phyloP scores from a whole-genome alignment of 129 eudicot genomes.

The Ambrosia trifida region DNA sequence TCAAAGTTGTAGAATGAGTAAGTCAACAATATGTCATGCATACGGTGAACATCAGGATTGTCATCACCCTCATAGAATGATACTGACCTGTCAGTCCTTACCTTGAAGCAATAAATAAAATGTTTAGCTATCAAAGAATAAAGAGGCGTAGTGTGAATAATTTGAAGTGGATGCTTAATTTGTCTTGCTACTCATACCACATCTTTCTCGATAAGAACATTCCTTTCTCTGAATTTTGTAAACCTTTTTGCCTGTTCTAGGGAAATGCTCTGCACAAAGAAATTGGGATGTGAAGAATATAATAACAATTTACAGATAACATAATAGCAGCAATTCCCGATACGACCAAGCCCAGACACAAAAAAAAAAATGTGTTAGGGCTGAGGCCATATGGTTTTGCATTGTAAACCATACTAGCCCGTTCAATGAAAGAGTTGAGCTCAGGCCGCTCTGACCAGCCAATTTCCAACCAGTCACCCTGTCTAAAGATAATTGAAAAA shows the following conservation, averaged over 20 bases:
- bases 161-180: background rate
- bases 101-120: constrained; percentile 46
- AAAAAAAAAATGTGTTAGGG: background rate
- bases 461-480: background rate
- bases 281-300: background rate
- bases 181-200: constrained; percentile 31
- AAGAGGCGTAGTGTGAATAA: background rate
- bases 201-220: constrained; percentile 42
- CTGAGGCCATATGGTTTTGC: background rate
- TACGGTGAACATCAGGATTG: constrained; percentile 71
- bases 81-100: constrained; percentile 90
- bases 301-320: background rate
- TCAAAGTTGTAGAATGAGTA: constrained; percentile 95
- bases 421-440: background rate
- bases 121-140: background rate
- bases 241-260: constrained; percentile 44
- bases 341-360: background rate
- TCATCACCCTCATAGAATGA: constrained; percentile 91
- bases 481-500: background rate
- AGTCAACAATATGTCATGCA: constrained; percentile 79
- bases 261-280: constrained; percentile 69
- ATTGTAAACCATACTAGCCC: background rate
- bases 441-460: background rate
- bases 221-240: constrained; percentile 46
- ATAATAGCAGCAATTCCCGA: background rate